Evolutionary conservation across 495 filamentous ascomycete species (phyloP).

Genomic region (Penicillium arizonense): DNA sequence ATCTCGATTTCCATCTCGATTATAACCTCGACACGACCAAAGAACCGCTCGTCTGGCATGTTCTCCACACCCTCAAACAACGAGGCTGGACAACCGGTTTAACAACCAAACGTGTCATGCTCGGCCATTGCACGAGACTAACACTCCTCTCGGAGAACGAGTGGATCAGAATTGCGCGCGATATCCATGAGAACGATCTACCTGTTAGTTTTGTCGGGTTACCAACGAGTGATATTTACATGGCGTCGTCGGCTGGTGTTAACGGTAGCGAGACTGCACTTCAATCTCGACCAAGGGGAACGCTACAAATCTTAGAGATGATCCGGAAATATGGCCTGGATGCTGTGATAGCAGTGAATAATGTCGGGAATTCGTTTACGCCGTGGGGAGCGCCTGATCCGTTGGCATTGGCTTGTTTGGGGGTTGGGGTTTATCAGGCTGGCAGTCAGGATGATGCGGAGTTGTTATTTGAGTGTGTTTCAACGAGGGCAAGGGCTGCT

Average conservation of each 20-base stretch:
- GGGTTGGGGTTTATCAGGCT: conserved; percentile 68
- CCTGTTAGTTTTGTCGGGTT: conserved; percentile 70
- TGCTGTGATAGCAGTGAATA: conserved; percentile 68
- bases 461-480: conserved; percentile 62
- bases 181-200: conserved; percentile 44
- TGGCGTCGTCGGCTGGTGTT: conserved; percentile 50
- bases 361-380: conserved; percentile 77
- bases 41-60: conserved; percentile 51
- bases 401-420: conserved; percentile 58
- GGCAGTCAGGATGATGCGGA: conserved; percentile 58
- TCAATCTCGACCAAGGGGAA: conserved; percentile 46
- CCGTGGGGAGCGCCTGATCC: conserved; percentile 74
- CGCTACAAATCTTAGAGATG: conserved; percentile 61
- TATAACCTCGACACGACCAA: conserved; percentile 57
- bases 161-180: conserved; percentile 44
- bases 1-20: conserved; percentile 74
- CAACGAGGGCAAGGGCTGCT: conserved; percentile 50
- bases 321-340: conserved; percentile 58
- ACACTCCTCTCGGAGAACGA: conserved; percentile 53
- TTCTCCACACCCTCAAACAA: conserved; percentile 47
- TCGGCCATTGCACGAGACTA: conserved; percentile 71
- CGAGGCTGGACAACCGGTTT: conserved; percentile 41
- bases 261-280: conserved; percentile 18
- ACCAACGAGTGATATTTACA: conserved; percentile 72
- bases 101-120: conserved; percentile 50